A percentile compares a stretch with the other conserved stretches of the same genome.
Evolutionary conservation across 495 filamentous ascomycete genomes (phyloP).

Genomic region (Melanomma pulvis-pyrius): DNA sequence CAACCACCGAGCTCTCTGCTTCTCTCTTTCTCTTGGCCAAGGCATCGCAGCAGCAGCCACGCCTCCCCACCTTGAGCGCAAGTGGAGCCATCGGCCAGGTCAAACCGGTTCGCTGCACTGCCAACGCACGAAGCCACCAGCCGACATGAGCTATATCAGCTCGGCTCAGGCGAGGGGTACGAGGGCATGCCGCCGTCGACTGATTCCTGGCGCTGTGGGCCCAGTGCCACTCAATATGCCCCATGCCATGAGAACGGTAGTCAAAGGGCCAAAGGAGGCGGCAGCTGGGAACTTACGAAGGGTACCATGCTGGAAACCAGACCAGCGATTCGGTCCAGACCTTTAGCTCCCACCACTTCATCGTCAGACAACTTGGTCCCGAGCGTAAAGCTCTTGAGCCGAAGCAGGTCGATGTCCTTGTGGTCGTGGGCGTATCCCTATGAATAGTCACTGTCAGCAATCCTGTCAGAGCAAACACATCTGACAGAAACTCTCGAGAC

Average conservation of each 20-base stretch:
- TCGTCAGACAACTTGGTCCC: conserved; percentile 63
- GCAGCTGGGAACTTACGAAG: conserved; percentile 44
- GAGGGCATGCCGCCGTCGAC: conserved; percentile 10
- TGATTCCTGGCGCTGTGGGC: not conserved
- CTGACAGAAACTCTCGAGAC: not conserved
- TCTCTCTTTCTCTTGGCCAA: not conserved
- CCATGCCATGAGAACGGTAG: not conserved
- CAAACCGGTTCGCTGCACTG: conserved; percentile 23
- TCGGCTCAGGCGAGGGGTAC: not conserved
- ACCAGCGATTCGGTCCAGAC: conserved; percentile 42
- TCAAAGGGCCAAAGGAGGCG: not conserved
- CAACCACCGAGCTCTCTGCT: conserved; percentile 19
- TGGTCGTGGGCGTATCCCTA: conserved; percentile 76
- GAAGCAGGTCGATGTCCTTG: conserved; percentile 72
- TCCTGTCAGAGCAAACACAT: conserved; percentile 1
- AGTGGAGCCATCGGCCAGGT: conserved; percentile 18
- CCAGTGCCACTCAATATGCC: conserved; percentile 3
- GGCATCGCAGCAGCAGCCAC: conserved; percentile 1
- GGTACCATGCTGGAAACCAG: conserved; percentile 44
- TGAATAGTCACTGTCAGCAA: conserved; percentile 30
- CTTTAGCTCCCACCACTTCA: conserved; percentile 42
- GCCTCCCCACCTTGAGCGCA: conserved; percentile 15
- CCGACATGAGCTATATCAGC: not conserved
- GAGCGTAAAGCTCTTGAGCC: conserved; percentile 75
- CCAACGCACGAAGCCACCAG: conserved; percentile 27